These are phyloP conservation scores for Dioscorea cayenensis DNA, from an alignment of 116 monocot species.

Conservation along the genomic window DNA sequence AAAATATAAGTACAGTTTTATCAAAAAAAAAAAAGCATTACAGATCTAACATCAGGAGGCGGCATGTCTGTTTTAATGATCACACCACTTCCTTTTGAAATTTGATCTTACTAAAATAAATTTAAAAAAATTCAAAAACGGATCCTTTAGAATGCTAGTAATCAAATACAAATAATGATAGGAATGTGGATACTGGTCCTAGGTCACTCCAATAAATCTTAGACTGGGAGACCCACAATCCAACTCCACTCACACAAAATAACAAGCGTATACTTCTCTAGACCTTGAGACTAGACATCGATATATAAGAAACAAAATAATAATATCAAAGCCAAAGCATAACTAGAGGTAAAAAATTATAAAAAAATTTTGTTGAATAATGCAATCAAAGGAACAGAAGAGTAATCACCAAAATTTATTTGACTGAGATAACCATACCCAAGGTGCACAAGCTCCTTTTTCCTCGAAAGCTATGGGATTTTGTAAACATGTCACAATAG, in stretches of 20 bases:
- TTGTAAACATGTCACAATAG: conserved; percentile 70
- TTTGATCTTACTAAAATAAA: no score
- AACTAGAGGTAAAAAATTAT: background rate
- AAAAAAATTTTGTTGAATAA: background rate
- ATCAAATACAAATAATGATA: no score
- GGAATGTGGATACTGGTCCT: no score
- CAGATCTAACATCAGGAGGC: background rate
- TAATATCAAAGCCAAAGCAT: background rate
- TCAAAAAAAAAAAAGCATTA: background rate
- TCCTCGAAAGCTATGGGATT: conserved; percentile 74
- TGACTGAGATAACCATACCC: conserved; percentile 29
- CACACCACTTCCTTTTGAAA: no score
- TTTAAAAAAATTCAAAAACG: no score
- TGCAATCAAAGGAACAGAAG: background rate
- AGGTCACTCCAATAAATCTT: no score
- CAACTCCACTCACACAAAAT: no score
- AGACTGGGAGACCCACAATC: no score
- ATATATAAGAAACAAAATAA: background rate
- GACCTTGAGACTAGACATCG: background rate
- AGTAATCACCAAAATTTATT: background rate
- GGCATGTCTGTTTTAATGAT: no score
- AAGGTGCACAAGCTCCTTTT: conserved; percentile 81
- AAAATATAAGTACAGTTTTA: background rate
- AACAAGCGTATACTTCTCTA: no score
- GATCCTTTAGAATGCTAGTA: no score